Conservation (phyloP, 2,329 filamentous ascomycete species). For the Cyphellophora attinorum region DNA sequence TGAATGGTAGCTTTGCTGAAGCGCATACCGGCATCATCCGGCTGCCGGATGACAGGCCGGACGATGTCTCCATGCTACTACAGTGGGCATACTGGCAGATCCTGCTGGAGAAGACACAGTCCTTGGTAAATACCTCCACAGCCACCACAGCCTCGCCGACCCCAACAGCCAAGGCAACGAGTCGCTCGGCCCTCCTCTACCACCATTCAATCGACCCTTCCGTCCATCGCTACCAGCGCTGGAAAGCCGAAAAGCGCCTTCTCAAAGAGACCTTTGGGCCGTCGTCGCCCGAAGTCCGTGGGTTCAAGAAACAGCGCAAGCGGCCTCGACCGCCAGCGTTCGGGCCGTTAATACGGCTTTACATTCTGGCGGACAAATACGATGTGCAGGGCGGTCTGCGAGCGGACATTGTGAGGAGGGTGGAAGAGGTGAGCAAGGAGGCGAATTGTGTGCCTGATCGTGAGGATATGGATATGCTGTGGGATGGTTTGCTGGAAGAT, state of each 20-base stretch:
- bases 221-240: not conserved
- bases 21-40: not conserved
- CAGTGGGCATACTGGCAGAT: not conserved
- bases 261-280: not conserved
- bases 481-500: not conserved
- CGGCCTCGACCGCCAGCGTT: constrained; percentile 1
- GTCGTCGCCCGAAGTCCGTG: not conserved
- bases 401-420: not conserved
- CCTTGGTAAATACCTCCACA: not conserved
- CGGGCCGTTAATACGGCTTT: not conserved
- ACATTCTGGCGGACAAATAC: not conserved
- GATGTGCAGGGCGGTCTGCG: not conserved
- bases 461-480: not conserved
- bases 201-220: not conserved
- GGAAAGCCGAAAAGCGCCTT: not conserved
- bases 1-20: not conserved
- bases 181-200: not conserved
- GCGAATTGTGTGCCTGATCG: not conserved
- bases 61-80: not conserved
- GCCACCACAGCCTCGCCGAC: too few relatives aligned
- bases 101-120: not conserved
- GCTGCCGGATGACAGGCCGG: not conserved
- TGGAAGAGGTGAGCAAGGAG: constrained; percentile 2
- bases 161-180: too few relatives aligned
- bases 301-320: not conserved